phyloP scores from a whole-genome alignment of 164 flowering plant genomes.

The Umbellularia californica region DNA sequence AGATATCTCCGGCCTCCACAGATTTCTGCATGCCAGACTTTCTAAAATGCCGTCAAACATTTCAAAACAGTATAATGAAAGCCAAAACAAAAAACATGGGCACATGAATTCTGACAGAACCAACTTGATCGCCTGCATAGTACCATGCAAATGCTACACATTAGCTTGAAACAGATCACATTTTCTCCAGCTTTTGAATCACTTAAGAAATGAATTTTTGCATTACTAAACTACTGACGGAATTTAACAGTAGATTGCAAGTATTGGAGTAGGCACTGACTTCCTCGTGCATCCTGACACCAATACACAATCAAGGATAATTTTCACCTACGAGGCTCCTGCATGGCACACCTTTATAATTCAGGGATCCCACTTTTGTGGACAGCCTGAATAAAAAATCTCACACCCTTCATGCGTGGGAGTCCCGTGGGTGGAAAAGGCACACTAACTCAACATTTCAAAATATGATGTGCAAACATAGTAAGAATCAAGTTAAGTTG shows the following conservation, averaged over 20 bases:
- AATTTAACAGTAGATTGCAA: neutral
- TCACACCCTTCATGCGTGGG: too few species aligned
- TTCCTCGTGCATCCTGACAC: too few species aligned
- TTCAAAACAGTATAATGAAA: constrained; percentile 29
- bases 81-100: constrained; percentile 33
- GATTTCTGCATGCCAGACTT: constrained; percentile 10
- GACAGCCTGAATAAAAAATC: too few species aligned
- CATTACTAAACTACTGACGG: too few species aligned
- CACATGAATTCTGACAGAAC: constrained; percentile 23
- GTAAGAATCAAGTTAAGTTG: too few species aligned
- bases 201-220: neutral
- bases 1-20: constrained; percentile 13
- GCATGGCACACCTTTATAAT: too few species aligned
- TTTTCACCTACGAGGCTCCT: too few species aligned
- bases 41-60: neutral
- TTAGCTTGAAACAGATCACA: neutral
- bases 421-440: too few species aligned
- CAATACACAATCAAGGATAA: too few species aligned
- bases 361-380: too few species aligned
- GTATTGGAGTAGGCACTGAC: neutral
- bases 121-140: constrained; percentile 42
- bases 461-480: too few species aligned
- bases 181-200: neutral
- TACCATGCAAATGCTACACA: neutral
- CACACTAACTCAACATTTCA: too few species aligned